These are phyloP conservation scores for Starmerella asiatica DNA, from an alignment of 805 yeast genomes.

Conservation along the genomic window DNA sequence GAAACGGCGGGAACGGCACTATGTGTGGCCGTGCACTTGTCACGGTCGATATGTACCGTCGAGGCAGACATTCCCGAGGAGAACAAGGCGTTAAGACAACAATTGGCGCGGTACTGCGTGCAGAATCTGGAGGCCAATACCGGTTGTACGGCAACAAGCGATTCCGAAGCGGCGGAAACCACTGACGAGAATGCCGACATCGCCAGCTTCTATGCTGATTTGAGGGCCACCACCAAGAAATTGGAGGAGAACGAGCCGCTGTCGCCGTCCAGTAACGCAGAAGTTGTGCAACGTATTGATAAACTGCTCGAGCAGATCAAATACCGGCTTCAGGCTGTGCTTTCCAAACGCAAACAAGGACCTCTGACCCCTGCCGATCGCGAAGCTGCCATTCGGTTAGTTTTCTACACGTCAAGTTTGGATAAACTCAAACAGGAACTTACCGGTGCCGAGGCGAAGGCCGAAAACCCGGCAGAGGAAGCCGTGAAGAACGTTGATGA, in stretches of 20 bases:
- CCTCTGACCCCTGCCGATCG: slow-evolving; percentile 20
- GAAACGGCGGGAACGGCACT: slow-evolving; percentile 51
- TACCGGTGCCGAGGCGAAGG: slow-evolving; percentile 3
- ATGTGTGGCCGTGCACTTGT: slow-evolving; percentile 53
- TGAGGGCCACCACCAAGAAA: slow-evolving; percentile 9
- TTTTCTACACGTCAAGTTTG: slow-evolving; percentile 18
- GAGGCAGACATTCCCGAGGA: slow-evolving; percentile 53
- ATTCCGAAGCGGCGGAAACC: neutral
- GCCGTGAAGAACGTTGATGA: slow-evolving; percentile 17
- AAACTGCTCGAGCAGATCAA: slow-evolving; percentile 15
- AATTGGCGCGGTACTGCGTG: slow-evolving; percentile 68
- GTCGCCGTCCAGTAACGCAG: neutral
- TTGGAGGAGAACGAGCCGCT: slow-evolving; percentile 6
- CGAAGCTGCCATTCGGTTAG: slow-evolving; percentile 18
- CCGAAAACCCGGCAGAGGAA: slow-evolving; percentile 12
- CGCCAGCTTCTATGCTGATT: slow-evolving; percentile 14
- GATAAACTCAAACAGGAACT: slow-evolving; percentile 17
- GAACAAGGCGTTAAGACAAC: slow-evolving; percentile 50
- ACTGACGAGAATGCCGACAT: slow-evolving; percentile 14
- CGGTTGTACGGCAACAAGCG: slow-evolving; percentile 26
- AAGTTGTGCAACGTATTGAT: slow-evolving; percentile 10
- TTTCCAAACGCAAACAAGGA: slow-evolving; percentile 11
- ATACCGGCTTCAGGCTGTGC: slow-evolving; percentile 16
- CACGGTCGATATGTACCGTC: slow-evolving; percentile 49
- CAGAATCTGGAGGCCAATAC: slow-evolving; percentile 40